Evolutionary conservation across 495 filamentous ascomycete genomes (phyloP).

Genomic region (Amniculicola lignicola): DNA sequence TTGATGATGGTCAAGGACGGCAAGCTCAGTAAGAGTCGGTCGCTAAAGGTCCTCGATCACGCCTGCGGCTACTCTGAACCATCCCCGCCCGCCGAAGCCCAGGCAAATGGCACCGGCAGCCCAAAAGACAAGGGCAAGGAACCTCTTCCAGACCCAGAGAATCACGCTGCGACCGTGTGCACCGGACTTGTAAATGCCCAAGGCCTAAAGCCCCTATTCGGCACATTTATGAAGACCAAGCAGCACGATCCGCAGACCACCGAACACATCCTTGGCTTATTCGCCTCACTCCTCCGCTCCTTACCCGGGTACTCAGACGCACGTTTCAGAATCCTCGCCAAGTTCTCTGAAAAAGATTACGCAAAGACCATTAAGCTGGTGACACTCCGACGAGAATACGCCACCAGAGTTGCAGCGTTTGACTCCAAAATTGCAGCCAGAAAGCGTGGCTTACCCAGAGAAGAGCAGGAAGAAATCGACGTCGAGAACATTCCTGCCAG

Average conservation of each 20-base stretch:
- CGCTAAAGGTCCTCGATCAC: conserved; percentile 81
- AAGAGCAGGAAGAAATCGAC: conserved; percentile 63
- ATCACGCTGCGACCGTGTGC: conserved; percentile 56
- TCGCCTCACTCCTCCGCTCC: conserved; percentile 75
- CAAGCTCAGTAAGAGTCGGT: conserved; percentile 73
- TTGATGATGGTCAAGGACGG: conserved; percentile 84
- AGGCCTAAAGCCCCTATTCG: conserved; percentile 80
- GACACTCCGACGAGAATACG: conserved; percentile 68
- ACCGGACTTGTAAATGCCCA: conserved; percentile 74
- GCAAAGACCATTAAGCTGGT: conserved; percentile 73
- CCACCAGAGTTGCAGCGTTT: conserved; percentile 58
- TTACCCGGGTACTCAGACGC: conserved; percentile 73
- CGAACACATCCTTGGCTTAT: conserved; percentile 87
- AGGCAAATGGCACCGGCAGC: background rate
- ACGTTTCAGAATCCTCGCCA: conserved; percentile 82
- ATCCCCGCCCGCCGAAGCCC: background rate
- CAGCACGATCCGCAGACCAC: conserved; percentile 63
- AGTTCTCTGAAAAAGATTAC: conserved; percentile 94
- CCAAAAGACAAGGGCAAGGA: conserved; percentile 6
- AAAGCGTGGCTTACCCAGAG: conserved; percentile 41
- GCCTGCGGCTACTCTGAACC: conserved; percentile 44
- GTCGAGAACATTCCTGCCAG: conserved; percentile 80
- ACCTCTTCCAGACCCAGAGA: background rate
- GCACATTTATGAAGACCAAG: conserved; percentile 82
- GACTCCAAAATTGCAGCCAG: conserved; percentile 67